These are phyloP conservation scores for Paramecium biaurelia DNA, from an alignment of 73 alveolate genomes.

Conservation along the genomic window DNA sequence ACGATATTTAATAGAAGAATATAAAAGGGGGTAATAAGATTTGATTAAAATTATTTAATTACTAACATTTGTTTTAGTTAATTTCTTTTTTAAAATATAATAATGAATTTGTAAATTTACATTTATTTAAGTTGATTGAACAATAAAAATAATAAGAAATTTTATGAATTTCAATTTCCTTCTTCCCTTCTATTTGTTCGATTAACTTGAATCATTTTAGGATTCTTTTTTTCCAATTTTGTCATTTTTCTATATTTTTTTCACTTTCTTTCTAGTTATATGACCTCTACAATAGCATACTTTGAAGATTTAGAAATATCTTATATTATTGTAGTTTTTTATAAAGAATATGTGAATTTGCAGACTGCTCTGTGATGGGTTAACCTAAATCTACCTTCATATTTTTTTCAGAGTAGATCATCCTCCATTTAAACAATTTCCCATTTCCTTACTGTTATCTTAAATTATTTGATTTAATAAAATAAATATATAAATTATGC, in stretches of 20 bases:
- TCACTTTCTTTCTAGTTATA: not conserved
- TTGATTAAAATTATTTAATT: not conserved
- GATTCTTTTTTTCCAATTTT: not conserved
- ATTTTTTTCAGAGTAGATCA: not conserved
- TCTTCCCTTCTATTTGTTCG: not conserved
- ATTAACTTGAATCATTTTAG: not conserved
- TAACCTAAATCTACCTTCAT: not conserved
- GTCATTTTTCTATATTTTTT: not conserved
- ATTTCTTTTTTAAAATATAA: not conserved
- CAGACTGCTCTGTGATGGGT: not conserved
- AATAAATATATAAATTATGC: not conserved
- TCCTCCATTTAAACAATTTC: constrained; percentile 18
- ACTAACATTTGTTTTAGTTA: not conserved
- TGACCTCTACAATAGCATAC: not conserved
- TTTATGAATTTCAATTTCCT: not conserved
- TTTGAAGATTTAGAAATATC: not conserved
- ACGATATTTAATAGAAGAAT: not conserved
- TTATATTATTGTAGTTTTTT: not conserved
- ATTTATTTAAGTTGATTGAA: not conserved
- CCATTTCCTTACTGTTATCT: not conserved
- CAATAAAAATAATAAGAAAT: not conserved
- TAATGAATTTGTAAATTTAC: not conserved
- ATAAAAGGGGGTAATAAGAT: not conserved
- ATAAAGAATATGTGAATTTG: not conserved
- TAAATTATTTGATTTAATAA: not conserved